Conservation (phyloP, 1,284 basidiomycete genomes). For the Ustilago trichophora region DNA sequence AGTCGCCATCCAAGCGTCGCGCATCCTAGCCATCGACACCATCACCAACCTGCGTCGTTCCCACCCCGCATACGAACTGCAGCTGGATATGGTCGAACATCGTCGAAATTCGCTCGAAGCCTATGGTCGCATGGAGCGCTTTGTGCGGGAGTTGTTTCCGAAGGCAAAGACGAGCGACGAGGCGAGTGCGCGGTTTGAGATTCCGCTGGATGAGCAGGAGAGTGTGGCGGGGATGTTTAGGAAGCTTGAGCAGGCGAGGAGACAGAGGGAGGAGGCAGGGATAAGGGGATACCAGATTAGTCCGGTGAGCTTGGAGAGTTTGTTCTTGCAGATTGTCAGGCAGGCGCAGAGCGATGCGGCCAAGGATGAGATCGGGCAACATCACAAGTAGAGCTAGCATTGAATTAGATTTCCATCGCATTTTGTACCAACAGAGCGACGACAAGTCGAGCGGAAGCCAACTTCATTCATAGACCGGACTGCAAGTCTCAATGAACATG, state of each 20-base stretch:
- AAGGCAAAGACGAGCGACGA: constrained; percentile 77
- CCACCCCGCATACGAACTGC: constrained; percentile 80
- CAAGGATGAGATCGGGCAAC: constrained; percentile 12
- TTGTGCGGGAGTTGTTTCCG: constrained; percentile 74
- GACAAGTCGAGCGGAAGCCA: too few relatives aligned
- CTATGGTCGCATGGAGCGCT: constrained; percentile 72
- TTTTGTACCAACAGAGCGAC: too few relatives aligned
- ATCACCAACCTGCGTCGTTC: constrained; percentile 74
- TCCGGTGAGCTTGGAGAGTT: constrained; percentile 73
- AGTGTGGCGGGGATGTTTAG: constrained; percentile 73
- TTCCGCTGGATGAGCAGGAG: constrained; percentile 74
- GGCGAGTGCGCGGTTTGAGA: constrained; percentile 80
- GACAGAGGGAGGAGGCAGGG: constrained; percentile 12
- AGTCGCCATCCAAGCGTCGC: constrained; percentile 18
- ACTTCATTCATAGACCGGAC: too few relatives aligned
- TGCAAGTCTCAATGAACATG: too few relatives aligned
- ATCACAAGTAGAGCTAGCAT: too few relatives aligned
- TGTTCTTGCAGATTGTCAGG: constrained; percentile 78
- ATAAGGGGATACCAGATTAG: constrained; percentile 27
- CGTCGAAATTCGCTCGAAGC: constrained; percentile 9
- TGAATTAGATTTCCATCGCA: too few relatives aligned
- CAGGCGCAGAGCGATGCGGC: constrained; percentile 59
- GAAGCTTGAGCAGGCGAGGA: constrained; percentile 10
- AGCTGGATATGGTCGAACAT: constrained; percentile 73
- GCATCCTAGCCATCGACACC: constrained; percentile 73